These are phyloP conservation scores for Beauveria sp. DNA, from an alignment of 2,329 filamentous ascomycete genomes.

Conservation along the genomic window DNA sequence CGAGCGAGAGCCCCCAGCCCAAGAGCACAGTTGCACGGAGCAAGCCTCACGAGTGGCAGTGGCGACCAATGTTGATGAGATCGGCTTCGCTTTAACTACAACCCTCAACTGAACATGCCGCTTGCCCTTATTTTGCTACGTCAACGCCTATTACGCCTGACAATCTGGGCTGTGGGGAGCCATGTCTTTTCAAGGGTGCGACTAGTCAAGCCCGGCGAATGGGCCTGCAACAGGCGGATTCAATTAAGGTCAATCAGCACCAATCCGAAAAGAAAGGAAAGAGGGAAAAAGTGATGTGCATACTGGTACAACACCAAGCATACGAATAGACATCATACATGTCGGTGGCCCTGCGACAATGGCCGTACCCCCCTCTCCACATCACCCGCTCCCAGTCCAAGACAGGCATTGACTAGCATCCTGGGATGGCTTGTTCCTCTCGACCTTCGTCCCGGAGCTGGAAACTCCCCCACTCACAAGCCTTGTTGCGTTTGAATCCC, in stretches of 20 bases:
- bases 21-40: neutral
- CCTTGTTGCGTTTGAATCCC: conserved; percentile 2
- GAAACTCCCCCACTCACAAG: conserved; percentile 3
- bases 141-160: neutral
- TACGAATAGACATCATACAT: neutral
- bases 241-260: neutral
- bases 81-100: conserved; percentile 3
- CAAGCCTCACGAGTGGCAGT: neutral
- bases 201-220: neutral
- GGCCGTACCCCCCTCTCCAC: neutral
- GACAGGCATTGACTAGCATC: neutral
- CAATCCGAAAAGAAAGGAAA: neutral
- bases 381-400: neutral
- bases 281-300: conserved; percentile 2
- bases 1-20: neutral
- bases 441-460: neutral
- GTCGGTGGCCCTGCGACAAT: conserved; percentile 7
- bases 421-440: neutral
- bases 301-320: neutral
- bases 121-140: neutral
- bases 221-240: neutral
- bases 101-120: neutral
- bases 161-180: neutral
- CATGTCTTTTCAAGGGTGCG: neutral
- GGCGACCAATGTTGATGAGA: neutral